Base-by-base conservation (phyloP, 2,329 filamentous ascomycete genomes). In the Neurospora sp. region DNA sequence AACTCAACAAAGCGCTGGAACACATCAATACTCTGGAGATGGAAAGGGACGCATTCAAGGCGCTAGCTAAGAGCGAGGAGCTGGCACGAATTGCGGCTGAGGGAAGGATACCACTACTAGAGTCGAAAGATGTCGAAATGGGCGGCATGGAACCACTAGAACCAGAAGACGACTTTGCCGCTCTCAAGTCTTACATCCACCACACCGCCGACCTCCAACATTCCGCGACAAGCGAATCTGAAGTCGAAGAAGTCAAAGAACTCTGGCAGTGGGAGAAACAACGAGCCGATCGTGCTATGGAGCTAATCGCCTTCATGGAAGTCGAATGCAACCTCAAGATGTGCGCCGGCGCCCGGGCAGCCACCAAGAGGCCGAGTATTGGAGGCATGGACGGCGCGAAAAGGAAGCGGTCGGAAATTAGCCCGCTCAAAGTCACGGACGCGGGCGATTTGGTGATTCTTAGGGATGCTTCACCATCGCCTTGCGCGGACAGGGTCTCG, bases 261-360 rank as follows among this genome's bases (percentile, higher is more conserved):
- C 80, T 86, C 69, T 82, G 86, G 76, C 81, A 84, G 70, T 89
- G 86, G 85, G 86, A 81, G 79, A 81, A 86, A 80, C 85, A 87
- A 76, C 84, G 90, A 69, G 89, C 91, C 10, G 85, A 91, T 72
- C 86, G 90, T 8, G 90, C 91, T 0, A 84, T 90, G 73, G 91
- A 93, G 71, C 87, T 91, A 76, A 84, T 93, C 67, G 90, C 93
- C 39, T 94, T 93, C 78, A 83, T 94, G 77, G 87, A 92, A 76
- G 86, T 91, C 69, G 91, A 95, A 78, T 93, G 90, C 78, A 84
- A 88, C 67, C 85, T 93, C 73, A 84, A 86, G 66, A 88, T 86
- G 79, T 93, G 91, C 80, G 82, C 85, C 1, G 90, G 89, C 76
- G 85, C 82, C 71, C 85, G 82, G 73, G 76, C 78, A 46, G 78